Evolutionary conservation across 2,329 filamentous ascomycete genomes (phyloP), one percentile per base, ranked within the genome.

Genomic region (Leptographium wingfieldii): DNA sequence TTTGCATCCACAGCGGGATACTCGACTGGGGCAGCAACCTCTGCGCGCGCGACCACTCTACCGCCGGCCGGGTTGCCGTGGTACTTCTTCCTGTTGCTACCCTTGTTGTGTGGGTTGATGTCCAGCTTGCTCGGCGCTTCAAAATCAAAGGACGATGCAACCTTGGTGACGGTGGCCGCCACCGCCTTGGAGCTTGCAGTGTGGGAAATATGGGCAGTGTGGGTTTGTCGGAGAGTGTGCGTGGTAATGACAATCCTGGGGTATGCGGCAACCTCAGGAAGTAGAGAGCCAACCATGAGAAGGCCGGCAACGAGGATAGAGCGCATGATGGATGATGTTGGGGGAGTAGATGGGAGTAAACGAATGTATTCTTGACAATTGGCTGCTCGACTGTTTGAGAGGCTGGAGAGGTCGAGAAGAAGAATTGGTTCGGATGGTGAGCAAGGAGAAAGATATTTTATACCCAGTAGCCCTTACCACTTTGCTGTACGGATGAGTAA

Each of bases 71-170:
- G 53, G 35, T 55, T 55, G 33, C 31, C n/a, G 33, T 22, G 53
- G 33, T 25, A 55, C 33, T 22, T 35, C 3, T 43, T 33, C 16
- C 5, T 7, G 19, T 55, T 40, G 9, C 4, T 11, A 6, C 29
- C 52, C 52, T 27, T 35, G 53, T 55, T 55, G 53, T 55, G 53
- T 10, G 53, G 53, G 53, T 55, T 55, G 33, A 55, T 40, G 53
- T 55, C 53, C 19, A 55, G 33, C 19, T 19, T 19, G 31, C n/a
- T 33, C 27, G 12, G 7, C 5, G n/a, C 27, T 16, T 14, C 53
- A 2, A 40, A 14, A 0, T 55, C 29, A 11, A n/a, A 40, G 33
- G 53, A 38, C n/a, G 33, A 25, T n/a, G 10, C 53, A 7, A 14
- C n/a, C n/a, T 11, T 12, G 53, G n/a, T 55, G 31, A 25, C 14